phyloP scores from a whole-genome alignment of 805 yeast species.

The Ogataea thermomethanolica region DNA sequence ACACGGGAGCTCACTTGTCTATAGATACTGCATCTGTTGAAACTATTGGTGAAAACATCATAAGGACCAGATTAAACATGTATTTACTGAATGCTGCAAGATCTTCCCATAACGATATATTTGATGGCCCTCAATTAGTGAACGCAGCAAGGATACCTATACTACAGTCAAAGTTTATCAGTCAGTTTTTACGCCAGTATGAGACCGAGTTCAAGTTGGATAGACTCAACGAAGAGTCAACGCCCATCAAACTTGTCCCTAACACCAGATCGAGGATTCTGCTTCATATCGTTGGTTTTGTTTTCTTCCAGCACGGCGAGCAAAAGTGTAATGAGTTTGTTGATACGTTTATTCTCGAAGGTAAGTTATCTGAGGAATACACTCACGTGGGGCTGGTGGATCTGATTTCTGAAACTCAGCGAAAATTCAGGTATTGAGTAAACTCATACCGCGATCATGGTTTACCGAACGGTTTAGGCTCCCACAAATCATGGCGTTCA shows the following conservation, averaged over 20 bases:
- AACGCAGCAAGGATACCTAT: no score
- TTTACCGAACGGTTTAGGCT: constrained; percentile 53
- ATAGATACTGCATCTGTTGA: constrained; percentile 10
- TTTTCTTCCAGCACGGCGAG: constrained; percentile 24
- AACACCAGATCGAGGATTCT: constrained; percentile 20
- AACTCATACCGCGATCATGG: not conserved
- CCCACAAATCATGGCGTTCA: constrained; percentile 41
- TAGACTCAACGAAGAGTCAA: not conserved
- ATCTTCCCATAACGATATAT: no score
- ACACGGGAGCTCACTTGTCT: constrained; percentile 2
- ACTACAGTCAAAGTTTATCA: constrained; percentile 18
- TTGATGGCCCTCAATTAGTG: no score
- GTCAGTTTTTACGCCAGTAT: constrained; percentile 20
- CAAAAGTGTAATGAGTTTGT: constrained; percentile 20
- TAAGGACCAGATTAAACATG: constrained; percentile 7
- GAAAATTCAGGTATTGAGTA: not conserved
- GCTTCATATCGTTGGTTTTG: constrained; percentile 26
- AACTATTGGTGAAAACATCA: constrained; percentile 8
- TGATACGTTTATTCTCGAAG: constrained; percentile 28
- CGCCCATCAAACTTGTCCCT: constrained; percentile 19
- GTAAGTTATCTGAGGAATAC: constrained; percentile 20
- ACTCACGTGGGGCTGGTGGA: constrained; percentile 29
- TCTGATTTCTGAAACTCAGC: constrained; percentile 11
- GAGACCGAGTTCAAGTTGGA: constrained; percentile 12
- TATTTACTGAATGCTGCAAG: constrained; percentile 2